Percentiles rank a stretch among this genome's conserved stretches.
Conservation (phyloP, 768 basidiomycete species). For the Hypsizygus marmoreus region DNA sequence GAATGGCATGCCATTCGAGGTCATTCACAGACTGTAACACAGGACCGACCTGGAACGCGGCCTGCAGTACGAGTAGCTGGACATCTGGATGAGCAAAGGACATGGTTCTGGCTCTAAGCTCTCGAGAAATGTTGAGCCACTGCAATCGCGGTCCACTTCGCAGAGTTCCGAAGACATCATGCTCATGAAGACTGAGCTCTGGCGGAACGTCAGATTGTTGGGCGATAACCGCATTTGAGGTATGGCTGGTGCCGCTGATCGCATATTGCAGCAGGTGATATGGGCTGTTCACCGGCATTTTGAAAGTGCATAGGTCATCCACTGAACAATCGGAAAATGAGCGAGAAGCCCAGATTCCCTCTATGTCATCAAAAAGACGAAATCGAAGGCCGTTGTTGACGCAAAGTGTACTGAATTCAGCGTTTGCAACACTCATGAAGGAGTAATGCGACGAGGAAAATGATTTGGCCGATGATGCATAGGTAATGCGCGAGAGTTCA, state of each 20-base stretch:
- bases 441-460: slow-evolving; percentile 34
- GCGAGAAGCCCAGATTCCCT: slow-evolving; percentile 9
- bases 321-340: slow-evolving; percentile 19
- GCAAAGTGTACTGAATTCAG: slow-evolving; percentile 18
- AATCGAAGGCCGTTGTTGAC: slow-evolving; percentile 30
- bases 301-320: slow-evolving; percentile 26
- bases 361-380: slow-evolving; percentile 28
- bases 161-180: slow-evolving; percentile 43
- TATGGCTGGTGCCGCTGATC: slow-evolving; percentile 35
- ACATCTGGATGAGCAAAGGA: slow-evolving; percentile 42
- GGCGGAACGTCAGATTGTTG: slow-evolving; percentile 41
- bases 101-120: slow-evolving; percentile 39
- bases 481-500: slow-evolving; percentile 26
- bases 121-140: slow-evolving; percentile 53
- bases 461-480: slow-evolving; percentile 38
- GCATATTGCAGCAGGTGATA: slow-evolving; percentile 40
- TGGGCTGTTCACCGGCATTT: slow-evolving; percentile 23
- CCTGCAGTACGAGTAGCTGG: slow-evolving; percentile 43
- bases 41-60: slow-evolving; percentile 44
- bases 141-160: slow-evolving; percentile 47
- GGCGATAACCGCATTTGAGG: slow-evolving; percentile 45
- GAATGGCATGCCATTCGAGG: slow-evolving; percentile 43
- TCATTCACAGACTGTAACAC: slow-evolving; percentile 7
- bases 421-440: slow-evolving; percentile 13
- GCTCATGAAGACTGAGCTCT: slow-evolving; percentile 47